Evolutionary conservation across 2,329 filamentous ascomycete species (phyloP), one percentile per base, ranked within the genome.

Genomic region (Emericellopsis cladophorae): DNA sequence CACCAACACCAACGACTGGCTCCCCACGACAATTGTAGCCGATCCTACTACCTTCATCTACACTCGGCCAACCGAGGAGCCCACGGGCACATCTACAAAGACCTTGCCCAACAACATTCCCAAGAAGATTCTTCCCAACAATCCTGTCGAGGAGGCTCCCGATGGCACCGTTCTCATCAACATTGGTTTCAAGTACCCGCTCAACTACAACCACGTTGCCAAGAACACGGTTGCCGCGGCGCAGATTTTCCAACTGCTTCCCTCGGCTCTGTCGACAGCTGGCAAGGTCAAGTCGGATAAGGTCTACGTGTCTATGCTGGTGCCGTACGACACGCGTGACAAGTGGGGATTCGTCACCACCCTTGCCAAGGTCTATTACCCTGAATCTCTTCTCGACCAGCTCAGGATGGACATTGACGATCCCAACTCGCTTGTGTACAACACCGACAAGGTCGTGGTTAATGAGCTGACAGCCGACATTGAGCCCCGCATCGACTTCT

Each of bases 201-300:
- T 94, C 50, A 90, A 93, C 64, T 98, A 92, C 59, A 65, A 74
- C 8, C 95, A 93, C 55, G 84, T 96, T 23, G 79, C 82, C 10
- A 67, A 66, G 18, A 78, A 82, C 46, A 69, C 77, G 12, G 70
- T 81, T 47, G 84, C 88, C 15, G 83, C 86, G 5, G 77, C 77
- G 32, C 90, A 96, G 61, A 85, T 98, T 53, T 94, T 95, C 66
- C 64, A 75, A 40, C 84, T 76, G 48, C 67, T 95, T 4, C 88
- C 88, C 0, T 51, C 68, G 40, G 86, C 84, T 48, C 69, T 95
- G 39, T 66, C 74, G 2, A 74, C 81, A 47, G 82, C 76, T 35
- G 60, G 58, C 38, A 79, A 76, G 36, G 65, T 94, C 36, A 52
- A 60, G 3, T 46, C 61, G 11, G 53, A 68, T 15, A 66, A 82